A percentile compares a stretch with the other conserved stretches of the same genome.
Conservation (phyloP, 2,329 filamentous ascomycete species). For the Pseudogymnoascus sp. region DNA sequence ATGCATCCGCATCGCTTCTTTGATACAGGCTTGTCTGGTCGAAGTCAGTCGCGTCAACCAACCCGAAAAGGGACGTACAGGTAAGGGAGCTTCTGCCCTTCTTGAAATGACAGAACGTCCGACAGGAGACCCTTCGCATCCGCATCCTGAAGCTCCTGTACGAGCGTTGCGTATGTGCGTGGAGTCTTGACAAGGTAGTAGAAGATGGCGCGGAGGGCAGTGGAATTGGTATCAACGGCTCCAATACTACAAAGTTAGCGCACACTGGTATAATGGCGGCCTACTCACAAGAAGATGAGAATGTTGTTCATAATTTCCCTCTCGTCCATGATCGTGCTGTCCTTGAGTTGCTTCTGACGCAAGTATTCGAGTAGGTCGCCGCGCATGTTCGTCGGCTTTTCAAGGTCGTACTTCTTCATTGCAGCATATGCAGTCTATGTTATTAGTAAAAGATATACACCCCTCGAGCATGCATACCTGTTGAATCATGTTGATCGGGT, state of each 20-base stretch:
- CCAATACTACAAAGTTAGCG: constrained; percentile 3
- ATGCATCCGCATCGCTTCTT: constrained; percentile 13
- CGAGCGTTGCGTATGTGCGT: constrained; percentile 8
- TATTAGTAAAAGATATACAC: not conserved
- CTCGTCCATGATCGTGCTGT: not conserved
- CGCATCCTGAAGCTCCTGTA: constrained; percentile 13
- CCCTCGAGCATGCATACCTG: not conserved
- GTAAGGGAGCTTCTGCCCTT: constrained; percentile 11
- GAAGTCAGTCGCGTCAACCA: not conserved
- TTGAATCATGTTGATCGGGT: constrained; percentile 5
- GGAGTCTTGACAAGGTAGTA: constrained; percentile 17
- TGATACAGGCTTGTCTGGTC: constrained; percentile 11
- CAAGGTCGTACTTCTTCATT: not conserved
- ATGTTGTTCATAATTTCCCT: not conserved
- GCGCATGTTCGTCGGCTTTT: not conserved
- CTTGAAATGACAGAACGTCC: not conserved
- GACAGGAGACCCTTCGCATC: constrained; percentile 10
- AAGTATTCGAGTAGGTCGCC: not conserved
- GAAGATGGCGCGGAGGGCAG: constrained; percentile 14
- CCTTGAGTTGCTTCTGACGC: not conserved
- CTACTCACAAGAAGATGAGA: constrained; percentile 1
- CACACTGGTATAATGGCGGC: too few species aligned
- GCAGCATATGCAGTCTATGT: not conserved
- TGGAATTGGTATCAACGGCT: constrained; percentile 17
- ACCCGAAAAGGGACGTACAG: constrained; percentile 2